phyloP scores from a whole-genome alignment of 2,329 filamentous ascomycete species.

The Aureobasidium subglaciale region DNA sequence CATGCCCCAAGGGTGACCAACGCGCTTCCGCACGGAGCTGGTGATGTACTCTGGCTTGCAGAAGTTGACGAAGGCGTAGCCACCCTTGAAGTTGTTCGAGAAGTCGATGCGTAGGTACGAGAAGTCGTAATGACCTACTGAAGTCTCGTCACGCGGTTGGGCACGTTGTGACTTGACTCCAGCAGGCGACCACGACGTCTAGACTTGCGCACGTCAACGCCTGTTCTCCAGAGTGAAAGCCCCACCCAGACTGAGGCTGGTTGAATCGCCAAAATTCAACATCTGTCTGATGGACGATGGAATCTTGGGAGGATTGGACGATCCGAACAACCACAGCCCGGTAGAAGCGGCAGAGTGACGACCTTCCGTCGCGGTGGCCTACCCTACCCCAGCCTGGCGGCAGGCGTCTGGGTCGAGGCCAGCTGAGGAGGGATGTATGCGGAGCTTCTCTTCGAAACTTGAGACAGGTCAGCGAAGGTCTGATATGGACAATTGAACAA shows the following conservation, averaged over 20 bases:
- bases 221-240: no score
- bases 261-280: conserved; percentile 14
- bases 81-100: conserved; percentile 57
- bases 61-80: conserved; percentile 97
- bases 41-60: conserved; percentile 69
- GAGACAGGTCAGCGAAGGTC: no score
- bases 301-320: background rate
- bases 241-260: conserved; percentile 33
- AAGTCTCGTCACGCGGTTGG: conserved; percentile 82
- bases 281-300: background rate
- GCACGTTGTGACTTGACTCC: conserved; percentile 93
- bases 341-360: no score
- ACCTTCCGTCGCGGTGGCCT: no score
- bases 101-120: conserved; percentile 80
- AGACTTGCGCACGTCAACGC: conserved; percentile 42
- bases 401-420: no score
- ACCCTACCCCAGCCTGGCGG: no score
- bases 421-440: no score
- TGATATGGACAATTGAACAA: no score
- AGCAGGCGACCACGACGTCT: conserved; percentile 69
- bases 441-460: no score
- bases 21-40: conserved; percentile 29
- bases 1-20: conserved; percentile 53
- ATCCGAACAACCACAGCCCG: no score
- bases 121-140: conserved; percentile 82